Evolutionary conservation across 2,329 filamentous ascomycete genomes (phyloP).

Genomic region (Penicillium sp.): DNA sequence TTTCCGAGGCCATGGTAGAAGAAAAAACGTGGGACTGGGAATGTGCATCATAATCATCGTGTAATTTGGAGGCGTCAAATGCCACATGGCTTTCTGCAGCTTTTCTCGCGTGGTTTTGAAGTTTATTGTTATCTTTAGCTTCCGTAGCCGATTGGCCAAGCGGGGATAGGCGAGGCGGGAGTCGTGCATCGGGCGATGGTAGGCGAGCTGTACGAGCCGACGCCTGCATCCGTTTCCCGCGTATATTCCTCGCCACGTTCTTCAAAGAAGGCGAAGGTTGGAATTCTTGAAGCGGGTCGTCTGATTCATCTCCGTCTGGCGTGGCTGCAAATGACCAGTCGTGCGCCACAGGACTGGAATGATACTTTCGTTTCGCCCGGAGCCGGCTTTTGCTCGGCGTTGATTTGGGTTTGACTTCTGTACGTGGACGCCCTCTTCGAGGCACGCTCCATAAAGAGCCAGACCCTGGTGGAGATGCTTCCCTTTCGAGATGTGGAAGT

Average conservation of each 20-base stretch:
- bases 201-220: neutral
- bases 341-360: conserved; percentile 29
- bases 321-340: conserved; percentile 40
- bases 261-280: conserved; percentile 32
- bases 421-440: conserved; percentile 24
- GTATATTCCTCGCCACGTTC: conserved; percentile 14
- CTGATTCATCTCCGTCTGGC: conserved; percentile 41
- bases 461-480: conserved; percentile 35
- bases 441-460: conserved; percentile 41
- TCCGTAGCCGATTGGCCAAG: conserved; percentile 9
- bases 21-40: neutral
- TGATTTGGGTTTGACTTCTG: conserved; percentile 22
- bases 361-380: conserved; percentile 25
- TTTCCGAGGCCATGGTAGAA: conserved; percentile 2
- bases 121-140: neutral
- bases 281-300: conserved; percentile 42
- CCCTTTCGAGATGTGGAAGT: conserved; percentile 21
- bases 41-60: conserved; percentile 3
- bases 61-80: neutral
- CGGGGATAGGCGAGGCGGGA: neutral
- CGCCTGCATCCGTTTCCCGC: conserved; percentile 18
- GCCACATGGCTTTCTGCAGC: neutral
- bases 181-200: neutral
- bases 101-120: neutral
- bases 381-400: conserved; percentile 17